These are phyloP conservation scores for Porcisia hertigi DNA, from an alignment of 208 protist genomes.

Conservation along the genomic window DNA sequence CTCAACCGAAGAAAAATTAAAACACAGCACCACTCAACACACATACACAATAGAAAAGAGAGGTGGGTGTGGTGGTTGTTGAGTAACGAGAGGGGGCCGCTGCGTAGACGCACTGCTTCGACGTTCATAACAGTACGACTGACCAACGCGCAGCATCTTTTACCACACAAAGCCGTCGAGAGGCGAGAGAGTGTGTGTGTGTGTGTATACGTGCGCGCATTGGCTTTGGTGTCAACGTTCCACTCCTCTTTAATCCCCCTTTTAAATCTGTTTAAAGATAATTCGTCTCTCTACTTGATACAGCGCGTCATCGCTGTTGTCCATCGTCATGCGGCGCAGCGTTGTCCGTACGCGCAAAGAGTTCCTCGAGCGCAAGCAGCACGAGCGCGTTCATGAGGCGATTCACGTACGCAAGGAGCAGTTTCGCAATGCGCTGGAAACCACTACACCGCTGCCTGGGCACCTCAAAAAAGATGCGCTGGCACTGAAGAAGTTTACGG, in stretches of 20 bases:
- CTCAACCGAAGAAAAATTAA: neutral
- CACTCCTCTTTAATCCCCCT: no score
- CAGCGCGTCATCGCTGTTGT: neutral
- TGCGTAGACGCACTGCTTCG: no score
- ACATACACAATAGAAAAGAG: neutral
- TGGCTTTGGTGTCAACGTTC: no score
- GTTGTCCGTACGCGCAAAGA: slow-evolving; percentile 86
- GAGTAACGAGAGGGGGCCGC: no score
- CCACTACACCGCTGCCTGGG: slow-evolving; percentile 73
- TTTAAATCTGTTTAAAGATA: neutral
- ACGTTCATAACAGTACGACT: no score
- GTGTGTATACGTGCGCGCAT: no score
- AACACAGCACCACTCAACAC: neutral
- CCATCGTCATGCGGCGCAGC: slow-evolving; percentile 69
- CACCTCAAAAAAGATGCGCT: slow-evolving; percentile 86
- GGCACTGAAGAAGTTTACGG: slow-evolving; percentile 85
- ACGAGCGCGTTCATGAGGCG: slow-evolving; percentile 82
- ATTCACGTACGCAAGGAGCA: slow-evolving; percentile 81
- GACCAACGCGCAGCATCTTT: no score
- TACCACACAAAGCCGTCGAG: no score
- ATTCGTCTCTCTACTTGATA: neutral
- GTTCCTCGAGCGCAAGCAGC: slow-evolving; percentile 82
- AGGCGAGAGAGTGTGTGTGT: no score
- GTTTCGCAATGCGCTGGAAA: slow-evolving; percentile 82
- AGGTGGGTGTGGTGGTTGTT: no score